Evolutionary conservation across 2,329 filamentous ascomycete genomes (phyloP).

Genomic region (Microcera coccophila): DNA sequence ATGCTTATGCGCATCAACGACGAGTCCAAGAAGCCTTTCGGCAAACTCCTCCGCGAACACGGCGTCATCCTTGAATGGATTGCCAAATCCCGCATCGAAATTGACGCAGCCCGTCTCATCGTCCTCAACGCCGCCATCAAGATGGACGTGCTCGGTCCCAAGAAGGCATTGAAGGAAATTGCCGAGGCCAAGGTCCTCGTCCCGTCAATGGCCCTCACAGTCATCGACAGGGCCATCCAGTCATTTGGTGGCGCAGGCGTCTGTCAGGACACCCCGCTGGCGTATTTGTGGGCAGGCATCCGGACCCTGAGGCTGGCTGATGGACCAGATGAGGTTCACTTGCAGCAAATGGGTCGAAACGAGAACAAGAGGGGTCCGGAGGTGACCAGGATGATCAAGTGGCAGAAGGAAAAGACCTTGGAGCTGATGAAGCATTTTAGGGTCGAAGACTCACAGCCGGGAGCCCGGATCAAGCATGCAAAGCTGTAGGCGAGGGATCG

Average conservation of each 20-base stretch:
- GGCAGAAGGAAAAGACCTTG: constrained; percentile 62
- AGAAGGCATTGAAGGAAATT: constrained; percentile 87
- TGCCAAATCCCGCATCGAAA: constrained; percentile 86
- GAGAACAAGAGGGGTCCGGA: constrained; percentile 68
- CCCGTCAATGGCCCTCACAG: constrained; percentile 73
- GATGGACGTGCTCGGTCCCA: constrained; percentile 86
- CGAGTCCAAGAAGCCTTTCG: constrained; percentile 83
- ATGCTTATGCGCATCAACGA: constrained; percentile 95
- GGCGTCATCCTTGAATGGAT: constrained; percentile 95
- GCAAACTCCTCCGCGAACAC: constrained; percentile 80
- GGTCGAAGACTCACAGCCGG: constrained; percentile 45
- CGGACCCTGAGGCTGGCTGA: constrained; percentile 83
- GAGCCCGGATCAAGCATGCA: constrained; percentile 45
- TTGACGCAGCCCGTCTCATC: constrained; percentile 83
- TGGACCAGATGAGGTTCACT: constrained; percentile 93
- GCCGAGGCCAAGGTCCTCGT: constrained; percentile 92
- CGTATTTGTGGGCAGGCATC: constrained; percentile 74
- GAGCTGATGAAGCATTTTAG: constrained; percentile 61
- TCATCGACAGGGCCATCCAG: constrained; percentile 94
- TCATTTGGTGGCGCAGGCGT: constrained; percentile 88
- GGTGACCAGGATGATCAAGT: constrained; percentile 57
- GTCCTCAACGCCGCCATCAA: constrained; percentile 93
- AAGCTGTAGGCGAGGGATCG: constrained; percentile 38
- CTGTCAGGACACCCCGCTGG: constrained; percentile 89
- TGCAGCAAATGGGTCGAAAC: constrained; percentile 74